Evolutionary conservation across 345 rosid species (phyloP).

Genomic region (Ceriops tagal): DNA sequence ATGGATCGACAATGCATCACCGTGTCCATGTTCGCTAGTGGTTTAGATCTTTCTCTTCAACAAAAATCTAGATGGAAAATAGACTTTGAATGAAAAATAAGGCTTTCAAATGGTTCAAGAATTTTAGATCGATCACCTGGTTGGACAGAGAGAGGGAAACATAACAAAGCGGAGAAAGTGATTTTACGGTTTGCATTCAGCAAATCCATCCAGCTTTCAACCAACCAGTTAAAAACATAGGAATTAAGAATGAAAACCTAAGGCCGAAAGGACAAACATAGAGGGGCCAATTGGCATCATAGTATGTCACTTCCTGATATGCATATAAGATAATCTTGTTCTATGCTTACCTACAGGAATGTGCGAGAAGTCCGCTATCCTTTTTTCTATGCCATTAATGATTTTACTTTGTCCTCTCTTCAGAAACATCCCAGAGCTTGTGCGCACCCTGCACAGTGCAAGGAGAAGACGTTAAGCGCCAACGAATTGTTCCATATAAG

Average conservation of each 20-base stretch:
- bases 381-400: constrained; percentile 59
- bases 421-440: constrained; percentile 89
- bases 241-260: no score
- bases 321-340: background rate
- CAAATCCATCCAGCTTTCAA: no score
- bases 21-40: background rate
- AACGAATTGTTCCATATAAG: background rate
- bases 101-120: background rate
- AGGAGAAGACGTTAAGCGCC: background rate
- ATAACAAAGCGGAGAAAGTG: background rate
- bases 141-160: no score
- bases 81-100: background rate
- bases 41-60: background rate
- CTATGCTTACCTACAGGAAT: constrained; percentile 63
- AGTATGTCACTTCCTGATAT: background rate
- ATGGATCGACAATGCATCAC: background rate
- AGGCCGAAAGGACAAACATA: no score
- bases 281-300: background rate
- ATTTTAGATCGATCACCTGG: no score
- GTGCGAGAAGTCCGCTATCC: constrained; percentile 84
- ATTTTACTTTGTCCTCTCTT: constrained; percentile 67
- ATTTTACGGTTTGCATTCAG: no score
- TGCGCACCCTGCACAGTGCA: constrained; percentile 61
- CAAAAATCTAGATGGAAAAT: background rate
- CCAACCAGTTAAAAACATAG: no score